Base-by-base conservation (phyloP, 73 alveolate genomes). In the Paramecium biaurelia region DNA sequence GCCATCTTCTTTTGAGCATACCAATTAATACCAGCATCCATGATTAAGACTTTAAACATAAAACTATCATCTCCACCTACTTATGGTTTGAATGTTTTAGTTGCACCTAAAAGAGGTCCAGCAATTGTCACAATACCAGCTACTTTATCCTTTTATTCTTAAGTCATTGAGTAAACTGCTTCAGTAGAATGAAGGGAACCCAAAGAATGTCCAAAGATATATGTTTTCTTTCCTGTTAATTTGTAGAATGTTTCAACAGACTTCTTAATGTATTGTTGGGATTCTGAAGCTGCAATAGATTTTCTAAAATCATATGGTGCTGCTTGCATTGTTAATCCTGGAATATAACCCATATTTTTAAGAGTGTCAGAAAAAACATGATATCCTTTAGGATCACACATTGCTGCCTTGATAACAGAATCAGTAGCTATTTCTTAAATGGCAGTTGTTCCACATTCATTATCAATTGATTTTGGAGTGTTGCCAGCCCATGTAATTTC, bases 81-180 rank as follows among this genome's bases (percentile, higher is more conserved):
- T 30, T 42, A 57, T 7, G 85, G 70, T 38, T 67, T 87, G 59
- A 59, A 87, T 63, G 89, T 63, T 43, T 87, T 87, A 1, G 93
- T 72, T 26, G 93, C 93, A 20, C 93, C 93, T 4, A 87, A 38
- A 8, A 87, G 74, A 42, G 93, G 93, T 20, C 89, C 89, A 38
- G 86, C 93, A 0, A 87, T 70, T 4, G 93, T 82, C 7, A 87
- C 56, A 15, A 87, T 41, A 21, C 86, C 63, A 21, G 85, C 86
- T 2, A 87, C 93, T 42, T 87, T 67, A 42, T 87, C 93, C 35
- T 87, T 87, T 5, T 67, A 30, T 21, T 11, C 86, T 59, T 57
- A 32, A 7, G 57, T 34, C 43, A 87, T 38, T 4, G 21, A 15
- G 11, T 72, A 43, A 18, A 87, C 63, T 49, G 89, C 93, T 26